Percentiles rank a stretch among this genome's conserved stretches.
Conservation (phyloP, 257 asterid genomes). For the Jasminum sambac region DNA sequence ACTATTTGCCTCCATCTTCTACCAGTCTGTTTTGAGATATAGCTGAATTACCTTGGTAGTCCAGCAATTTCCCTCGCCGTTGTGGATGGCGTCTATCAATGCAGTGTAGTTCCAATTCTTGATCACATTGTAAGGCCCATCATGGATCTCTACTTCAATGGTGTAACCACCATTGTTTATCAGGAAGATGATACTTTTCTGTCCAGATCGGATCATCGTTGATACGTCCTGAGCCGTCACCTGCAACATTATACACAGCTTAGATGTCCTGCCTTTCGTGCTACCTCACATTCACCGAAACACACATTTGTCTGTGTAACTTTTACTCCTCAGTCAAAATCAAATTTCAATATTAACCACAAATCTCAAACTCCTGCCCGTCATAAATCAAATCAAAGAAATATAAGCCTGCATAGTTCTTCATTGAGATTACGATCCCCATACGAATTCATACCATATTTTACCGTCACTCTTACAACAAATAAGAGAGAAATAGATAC, state of each 20-base stretch:
- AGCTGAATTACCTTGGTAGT: constrained; percentile 59
- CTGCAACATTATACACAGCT: constrained; percentile 24
- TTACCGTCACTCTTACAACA: background rate
- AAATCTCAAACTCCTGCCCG: too few relatives aligned
- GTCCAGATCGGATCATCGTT: constrained; percentile 63
- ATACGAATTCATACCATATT: background rate
- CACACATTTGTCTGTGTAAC: too few relatives aligned
- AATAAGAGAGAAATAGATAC: constrained; percentile 26
- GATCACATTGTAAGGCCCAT: constrained; percentile 84
- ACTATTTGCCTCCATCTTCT: too few relatives aligned
- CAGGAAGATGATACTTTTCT: constrained; percentile 69
- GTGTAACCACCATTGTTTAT: constrained; percentile 84
- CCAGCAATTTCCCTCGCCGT: constrained; percentile 89
- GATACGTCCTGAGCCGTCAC: constrained; percentile 78
- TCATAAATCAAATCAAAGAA: too few relatives aligned
- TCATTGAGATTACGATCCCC: background rate
- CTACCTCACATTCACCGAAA: constrained; percentile 9
- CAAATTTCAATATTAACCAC: too few relatives aligned
- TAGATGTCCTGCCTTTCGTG: background rate
- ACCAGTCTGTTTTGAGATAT: too few relatives aligned
- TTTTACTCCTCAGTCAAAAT: too few relatives aligned
- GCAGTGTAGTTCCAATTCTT: constrained; percentile 87
- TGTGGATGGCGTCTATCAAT: constrained; percentile 73
- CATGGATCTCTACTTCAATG: constrained; percentile 81
- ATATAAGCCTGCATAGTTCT: too few relatives aligned